These are phyloP conservation scores for Ustilago xerochloae DNA, from an alignment of 1,284 basidiomycete genomes.

Conservation along the genomic window DNA sequence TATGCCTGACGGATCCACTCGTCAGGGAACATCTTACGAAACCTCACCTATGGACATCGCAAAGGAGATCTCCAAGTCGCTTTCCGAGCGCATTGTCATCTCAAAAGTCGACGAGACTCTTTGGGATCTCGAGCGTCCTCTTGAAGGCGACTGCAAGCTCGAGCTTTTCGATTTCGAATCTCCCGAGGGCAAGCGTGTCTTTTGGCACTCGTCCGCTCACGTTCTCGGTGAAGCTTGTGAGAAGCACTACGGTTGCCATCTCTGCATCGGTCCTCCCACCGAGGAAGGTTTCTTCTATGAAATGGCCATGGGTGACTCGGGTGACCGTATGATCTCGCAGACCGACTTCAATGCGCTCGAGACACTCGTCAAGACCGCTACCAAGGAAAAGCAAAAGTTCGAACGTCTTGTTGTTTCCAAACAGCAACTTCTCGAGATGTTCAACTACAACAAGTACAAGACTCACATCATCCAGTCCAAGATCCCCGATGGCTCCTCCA, in stretches of 20 bases:
- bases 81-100: slow-evolving; percentile 91
- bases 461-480: slow-evolving; percentile 94
- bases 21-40: slow-evolving; percentile 90
- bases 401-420: slow-evolving; percentile 93
- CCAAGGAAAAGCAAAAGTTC: slow-evolving; percentile 98
- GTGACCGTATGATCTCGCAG: slow-evolving; percentile 65
- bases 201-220: slow-evolving; percentile 99
- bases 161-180: slow-evolving; percentile 94
- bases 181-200: slow-evolving; percentile 85
- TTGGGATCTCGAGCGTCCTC: slow-evolving; percentile 94
- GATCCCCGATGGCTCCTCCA: slow-evolving; percentile 94
- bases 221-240: slow-evolving; percentile 98
- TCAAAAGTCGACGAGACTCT: slow-evolving; percentile 91
- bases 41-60: slow-evolving; percentile 95
- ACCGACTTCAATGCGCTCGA: slow-evolving; percentile 90
- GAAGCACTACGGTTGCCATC: slow-evolving; percentile 94
- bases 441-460: slow-evolving; percentile 99
- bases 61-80: slow-evolving; percentile 84
- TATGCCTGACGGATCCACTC: slow-evolving; percentile 84
- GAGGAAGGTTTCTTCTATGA: slow-evolving; percentile 99
- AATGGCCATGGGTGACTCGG: slow-evolving; percentile 74
- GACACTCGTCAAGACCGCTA: slow-evolving; percentile 83
- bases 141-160: slow-evolving; percentile 84
- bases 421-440: slow-evolving; percentile 95
- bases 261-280: slow-evolving; percentile 96